Conservation (phyloP, 352 stramenopile genomes). For the Lagenidium sp. region DNA sequence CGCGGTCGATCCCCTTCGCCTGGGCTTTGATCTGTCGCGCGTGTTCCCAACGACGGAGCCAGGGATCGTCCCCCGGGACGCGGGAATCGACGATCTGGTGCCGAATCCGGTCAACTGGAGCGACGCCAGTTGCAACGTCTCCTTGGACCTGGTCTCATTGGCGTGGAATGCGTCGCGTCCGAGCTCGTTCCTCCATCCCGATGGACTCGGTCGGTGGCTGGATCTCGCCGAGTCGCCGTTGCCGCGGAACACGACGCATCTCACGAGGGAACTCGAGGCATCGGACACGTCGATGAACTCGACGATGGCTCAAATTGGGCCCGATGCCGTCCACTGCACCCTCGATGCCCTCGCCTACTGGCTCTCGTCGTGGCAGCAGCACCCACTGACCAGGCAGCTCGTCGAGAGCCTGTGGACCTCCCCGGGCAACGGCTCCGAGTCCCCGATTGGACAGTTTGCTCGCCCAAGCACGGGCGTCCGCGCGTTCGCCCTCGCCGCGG, state of each 20-base stretch:
- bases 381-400: constrained; percentile 33
- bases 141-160: constrained; percentile 18
- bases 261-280: constrained; percentile 2
- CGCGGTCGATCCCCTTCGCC: constrained; percentile 22
- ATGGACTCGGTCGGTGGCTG: constrained; percentile 19
- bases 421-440: not conserved
- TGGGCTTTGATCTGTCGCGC: constrained; percentile 31
- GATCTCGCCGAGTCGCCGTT: constrained; percentile 7
- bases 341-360: constrained; percentile 35
- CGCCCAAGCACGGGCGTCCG: constrained; percentile 1
- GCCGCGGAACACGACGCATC: constrained; percentile 7
- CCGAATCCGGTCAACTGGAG: constrained; percentile 17
- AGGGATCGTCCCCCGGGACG: constrained; percentile 12
- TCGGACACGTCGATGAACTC: not conserved
- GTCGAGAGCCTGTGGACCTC: constrained; percentile 44
- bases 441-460: not conserved
- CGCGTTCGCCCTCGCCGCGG: constrained; percentile 3
- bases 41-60: constrained; percentile 28
- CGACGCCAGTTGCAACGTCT: constrained; percentile 14
- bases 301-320: constrained; percentile 9
- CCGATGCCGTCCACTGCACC: too few relatives aligned
- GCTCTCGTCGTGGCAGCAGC: constrained; percentile 39
- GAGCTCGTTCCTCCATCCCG: constrained; percentile 16
- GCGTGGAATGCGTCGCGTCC: constrained; percentile 24
- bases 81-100: constrained; percentile 17